Evolutionary conservation across 306 rosid species (phyloP), one percentile per base, ranked within the genome.

Genomic region (Leucaena leucocephala): DNA sequence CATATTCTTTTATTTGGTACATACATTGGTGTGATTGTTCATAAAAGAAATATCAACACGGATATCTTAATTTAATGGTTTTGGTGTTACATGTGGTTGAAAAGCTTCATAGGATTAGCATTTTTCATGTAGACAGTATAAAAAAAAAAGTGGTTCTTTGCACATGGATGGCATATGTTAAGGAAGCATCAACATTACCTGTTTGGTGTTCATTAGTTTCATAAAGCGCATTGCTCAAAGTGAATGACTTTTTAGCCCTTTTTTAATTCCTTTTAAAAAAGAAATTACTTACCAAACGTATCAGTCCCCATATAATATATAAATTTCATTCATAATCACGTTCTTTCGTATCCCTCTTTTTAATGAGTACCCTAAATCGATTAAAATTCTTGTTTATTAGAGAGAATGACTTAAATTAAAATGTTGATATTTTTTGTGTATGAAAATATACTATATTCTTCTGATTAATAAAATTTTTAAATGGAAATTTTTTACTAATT

Each of bases 1-100:
- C 22, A 57, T 57, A 48, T 55, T n/a, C 12, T n/a, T 55, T n/a
- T 88, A 84, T 76, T 54, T 54, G 59, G 15, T 44, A 21, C 7
- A 48, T 75, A 55, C 17, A 16, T 27, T 27, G 27, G 21, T 33
- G 34, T 68, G 4, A 12, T 79, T 16, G 44, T 35, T n/a, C 27
- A 16, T 50, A 55, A 61, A 0, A 21, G 15, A 38, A 64, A 64
- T 6, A 8, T 64, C 27, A 27, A 6, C 19, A 35, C 14, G 17
- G 15, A 4, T 13, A 33, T 62, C 14, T 62, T 13, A 52, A 7
- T 55, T 55, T 55, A 55, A 55, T 7, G 9, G 27, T 52, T n/a
- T 52, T 8, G 61, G 12, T 55, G 61, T 55, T 55, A 5, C 33
- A 64, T 33, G 38, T 9, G 36, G 17, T 61, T 61, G 67, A 10